Percentiles rank a stretch among this genome's conserved stretches.
Evolutionary conservation across 208 protist genomes (phyloP).

Genomic region (Leishmania guyanensis): DNA sequence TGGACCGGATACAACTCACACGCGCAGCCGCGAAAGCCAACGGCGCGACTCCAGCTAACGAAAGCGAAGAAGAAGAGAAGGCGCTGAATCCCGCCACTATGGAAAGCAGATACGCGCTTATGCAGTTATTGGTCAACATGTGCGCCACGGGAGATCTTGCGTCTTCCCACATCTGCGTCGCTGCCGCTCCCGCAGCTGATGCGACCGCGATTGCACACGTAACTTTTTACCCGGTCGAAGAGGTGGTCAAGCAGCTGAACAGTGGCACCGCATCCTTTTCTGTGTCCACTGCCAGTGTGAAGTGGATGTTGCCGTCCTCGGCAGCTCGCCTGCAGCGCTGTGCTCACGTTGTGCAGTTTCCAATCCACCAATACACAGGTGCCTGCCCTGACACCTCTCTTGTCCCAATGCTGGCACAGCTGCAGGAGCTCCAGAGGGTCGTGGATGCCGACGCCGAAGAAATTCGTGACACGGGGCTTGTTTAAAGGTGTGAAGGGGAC

Average conservation of each 20-base stretch:
- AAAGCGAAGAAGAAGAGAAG: not conserved
- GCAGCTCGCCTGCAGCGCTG: conserved; percentile 3
- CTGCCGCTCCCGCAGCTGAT: not conserved
- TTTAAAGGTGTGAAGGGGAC: not conserved
- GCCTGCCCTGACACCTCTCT: not conserved
- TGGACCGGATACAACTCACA: conserved; percentile 8
- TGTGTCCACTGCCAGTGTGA: conserved; percentile 5
- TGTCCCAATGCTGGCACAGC: not conserved
- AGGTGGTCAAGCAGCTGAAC: not conserved
- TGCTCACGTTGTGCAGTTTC: conserved; percentile 8
- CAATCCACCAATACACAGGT: not conserved
- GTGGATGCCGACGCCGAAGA: conserved; percentile 2
- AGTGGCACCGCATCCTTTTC: not conserved
- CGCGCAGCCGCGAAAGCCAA: not conserved
- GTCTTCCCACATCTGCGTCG: conserved; percentile 11
- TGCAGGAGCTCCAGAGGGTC: conserved; percentile 6
- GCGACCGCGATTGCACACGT: not conserved
- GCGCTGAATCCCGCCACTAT: not conserved
- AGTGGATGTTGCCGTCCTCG: conserved; percentile 12
- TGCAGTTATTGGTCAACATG: conserved; percentile 43
- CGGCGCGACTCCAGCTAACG: not conserved
- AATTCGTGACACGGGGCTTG: not conserved
- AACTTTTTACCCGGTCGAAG: not conserved
- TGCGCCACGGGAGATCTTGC: conserved; percentile 27
- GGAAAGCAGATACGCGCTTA: conserved; percentile 1